A percentile compares a stretch with the other conserved stretches of the same genome.
Conservation (phyloP, 2,329 filamentous ascomycete genomes). For the Aspergillus sp. region DNA sequence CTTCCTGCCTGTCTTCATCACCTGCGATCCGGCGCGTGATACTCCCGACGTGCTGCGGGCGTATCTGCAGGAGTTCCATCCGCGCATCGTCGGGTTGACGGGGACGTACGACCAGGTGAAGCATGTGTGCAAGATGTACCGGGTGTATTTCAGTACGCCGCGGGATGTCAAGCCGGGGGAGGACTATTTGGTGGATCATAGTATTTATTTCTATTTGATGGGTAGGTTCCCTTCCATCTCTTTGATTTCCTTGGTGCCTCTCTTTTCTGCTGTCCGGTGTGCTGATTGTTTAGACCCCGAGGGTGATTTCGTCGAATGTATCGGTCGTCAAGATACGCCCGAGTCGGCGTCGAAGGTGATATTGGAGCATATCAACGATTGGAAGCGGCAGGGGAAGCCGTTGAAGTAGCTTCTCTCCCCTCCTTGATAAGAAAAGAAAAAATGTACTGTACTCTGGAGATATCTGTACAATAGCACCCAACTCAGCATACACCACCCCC, state of each 20-base stretch:
- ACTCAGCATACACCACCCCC: constrained; percentile 9
- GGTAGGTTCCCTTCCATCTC: constrained; percentile 38
- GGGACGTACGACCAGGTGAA: constrained; percentile 93
- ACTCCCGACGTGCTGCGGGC: constrained; percentile 72
- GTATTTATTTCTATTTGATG: constrained; percentile 99
- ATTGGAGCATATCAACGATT: constrained; percentile 72
- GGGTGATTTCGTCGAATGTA: constrained; percentile 93
- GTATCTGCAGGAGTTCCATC: constrained; percentile 88
- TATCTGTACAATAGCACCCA: constrained; percentile 17
- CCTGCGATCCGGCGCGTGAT: constrained; percentile 89
- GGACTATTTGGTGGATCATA: constrained; percentile 97
- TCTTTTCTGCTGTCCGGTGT: neutral
- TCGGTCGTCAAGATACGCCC: constrained; percentile 88
- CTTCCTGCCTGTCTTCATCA: constrained; percentile 80
- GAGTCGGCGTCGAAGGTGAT: constrained; percentile 79
- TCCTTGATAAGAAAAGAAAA: no score
- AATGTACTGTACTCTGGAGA: neutral
- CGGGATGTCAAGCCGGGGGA: constrained; percentile 79
- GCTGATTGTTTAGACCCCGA: constrained; percentile 62
- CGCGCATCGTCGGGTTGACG: constrained; percentile 75
- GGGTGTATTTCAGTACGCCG: constrained; percentile 95
- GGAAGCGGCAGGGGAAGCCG: constrained; percentile 49
- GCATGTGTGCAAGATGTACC: constrained; percentile 86
- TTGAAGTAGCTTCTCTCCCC: constrained; percentile 31
- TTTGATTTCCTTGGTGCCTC: neutral